phyloP scores from a whole-genome alignment of 306 rosid species.

The Castanea crenata region DNA sequence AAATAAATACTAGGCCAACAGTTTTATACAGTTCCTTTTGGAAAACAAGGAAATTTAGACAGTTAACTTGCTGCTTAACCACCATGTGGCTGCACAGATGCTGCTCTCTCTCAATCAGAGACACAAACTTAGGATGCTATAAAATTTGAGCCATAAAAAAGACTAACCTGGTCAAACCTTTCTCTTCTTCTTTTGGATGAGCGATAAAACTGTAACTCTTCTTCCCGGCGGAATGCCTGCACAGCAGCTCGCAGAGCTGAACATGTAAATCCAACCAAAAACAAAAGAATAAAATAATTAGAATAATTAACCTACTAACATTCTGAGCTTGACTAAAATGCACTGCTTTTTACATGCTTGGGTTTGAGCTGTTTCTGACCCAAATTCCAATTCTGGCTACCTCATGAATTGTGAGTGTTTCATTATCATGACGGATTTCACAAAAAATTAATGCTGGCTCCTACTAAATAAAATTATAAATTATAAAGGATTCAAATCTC shows the following conservation, averaged over 20 bases:
- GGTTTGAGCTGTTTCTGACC: not conserved
- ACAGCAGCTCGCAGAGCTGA: constrained; percentile 94
- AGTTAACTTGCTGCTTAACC: not conserved
- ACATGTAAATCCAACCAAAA: constrained; percentile 21
- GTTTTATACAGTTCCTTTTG: not conserved
- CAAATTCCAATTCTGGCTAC: not conserved
- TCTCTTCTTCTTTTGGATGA: constrained; percentile 83
- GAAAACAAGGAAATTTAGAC: too few relatives aligned
- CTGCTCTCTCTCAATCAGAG: not conserved
- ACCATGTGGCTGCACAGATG: not conserved
- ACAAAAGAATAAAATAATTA: constrained; percentile 21
- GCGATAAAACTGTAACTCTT: constrained; percentile 70
- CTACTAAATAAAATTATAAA: not conserved
- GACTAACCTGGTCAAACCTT: constrained; percentile 79
- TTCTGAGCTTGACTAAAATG: not conserved
- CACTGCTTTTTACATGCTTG: not conserved
- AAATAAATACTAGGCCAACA: not conserved
- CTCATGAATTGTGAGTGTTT: not conserved
- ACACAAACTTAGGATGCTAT: not conserved
- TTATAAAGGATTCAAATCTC: not conserved
- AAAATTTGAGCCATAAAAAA: constrained; percentile 10
- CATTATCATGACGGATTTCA: not conserved
- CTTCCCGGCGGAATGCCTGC: constrained; percentile 89
- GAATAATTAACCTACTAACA: not conserved
- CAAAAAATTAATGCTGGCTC: not conserved